These are phyloP conservation scores for Trichophyton schoenleinii DNA, from an alignment of 2,329 filamentous ascomycete genomes.

Conservation along the genomic window DNA sequence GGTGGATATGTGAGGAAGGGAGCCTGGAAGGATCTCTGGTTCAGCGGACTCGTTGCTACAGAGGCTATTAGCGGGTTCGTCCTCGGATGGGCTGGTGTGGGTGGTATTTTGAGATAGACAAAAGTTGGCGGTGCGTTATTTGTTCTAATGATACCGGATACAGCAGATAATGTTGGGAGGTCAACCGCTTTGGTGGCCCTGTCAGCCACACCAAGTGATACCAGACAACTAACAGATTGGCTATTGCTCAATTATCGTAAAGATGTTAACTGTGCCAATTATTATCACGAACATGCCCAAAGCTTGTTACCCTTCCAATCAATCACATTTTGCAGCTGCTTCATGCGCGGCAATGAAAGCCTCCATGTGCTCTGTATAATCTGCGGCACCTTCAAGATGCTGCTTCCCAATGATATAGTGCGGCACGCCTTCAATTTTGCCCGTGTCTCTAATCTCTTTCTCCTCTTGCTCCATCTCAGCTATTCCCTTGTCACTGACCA, in stretches of 20 bases:
- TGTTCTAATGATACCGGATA: not conserved
- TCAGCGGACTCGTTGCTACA: conserved; percentile 34
- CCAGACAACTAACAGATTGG: not conserved
- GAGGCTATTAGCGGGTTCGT: conserved; percentile 39
- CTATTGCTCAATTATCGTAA: not conserved
- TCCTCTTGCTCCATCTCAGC: conserved; percentile 10
- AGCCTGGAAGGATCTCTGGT: conserved; percentile 38
- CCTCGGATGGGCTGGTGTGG: conserved; percentile 37
- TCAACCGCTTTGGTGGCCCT: too few species aligned
- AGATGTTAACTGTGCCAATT: not conserved
- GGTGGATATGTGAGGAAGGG: conserved; percentile 21
- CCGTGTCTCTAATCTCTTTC: conserved; percentile 5
- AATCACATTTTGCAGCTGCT: not conserved
- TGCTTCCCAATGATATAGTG: conserved; percentile 14
- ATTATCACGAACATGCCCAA: not conserved
- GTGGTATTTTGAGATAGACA: conserved; percentile 33
- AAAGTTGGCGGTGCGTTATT: not conserved
- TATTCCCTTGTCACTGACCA: conserved; percentile 9
- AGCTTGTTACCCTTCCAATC: not conserved
- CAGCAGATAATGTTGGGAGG: not conserved
- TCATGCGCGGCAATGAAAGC: not conserved
- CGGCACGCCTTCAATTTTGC: conserved; percentile 13
- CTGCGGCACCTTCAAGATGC: conserved; percentile 13
- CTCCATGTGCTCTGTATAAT: conserved; percentile 14
- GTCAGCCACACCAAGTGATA: not conserved